Base-by-base conservation (phyloP, 768 basidiomycete species). In the Lactarius hatsudake region DNA sequence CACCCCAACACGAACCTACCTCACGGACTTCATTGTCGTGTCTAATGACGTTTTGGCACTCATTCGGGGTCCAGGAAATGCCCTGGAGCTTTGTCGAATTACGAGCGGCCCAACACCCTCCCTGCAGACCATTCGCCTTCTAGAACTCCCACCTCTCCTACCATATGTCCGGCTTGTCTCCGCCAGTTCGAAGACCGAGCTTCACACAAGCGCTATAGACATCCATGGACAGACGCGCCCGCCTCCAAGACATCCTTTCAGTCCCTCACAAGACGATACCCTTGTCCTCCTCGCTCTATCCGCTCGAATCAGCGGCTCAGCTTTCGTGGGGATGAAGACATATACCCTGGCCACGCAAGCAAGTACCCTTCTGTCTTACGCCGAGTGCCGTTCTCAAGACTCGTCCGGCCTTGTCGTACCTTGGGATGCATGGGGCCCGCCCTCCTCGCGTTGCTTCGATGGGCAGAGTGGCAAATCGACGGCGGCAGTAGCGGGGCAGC, bases 11-110 rank as follows among this genome's bases (percentile, higher is more conserved):
- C 40, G 61, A 26, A 43, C 48, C 17, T 53, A 58, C 36, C 62
- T 63, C 51, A 67, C 53, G 13, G 58, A 63, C 32, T 45, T 56
- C 42, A 10, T 60, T 23, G 58, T 59, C 9, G 34, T 64, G 2
- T 67, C 66, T 18, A 38, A 63, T 15, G 40, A 59, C 23, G 23
- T 42, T 18, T 17, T 67, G 17, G 66, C 40, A 2, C 66, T 67
- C 66, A 26, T 59, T 36, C 54, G 17, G 5, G 40, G 30, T 38
- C 7, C 43, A 28, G 61, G 17, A 12, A 67, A 67, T 34, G 48
- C 56, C 62, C 23, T 67, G 18, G 61, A 59, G 23, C 57, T 63
- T 34, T 63, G 57, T 23, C 20, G 32, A n/a, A 2, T 67, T 1
- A 28, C n/a, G 2, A 28, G 36, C 18, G 38, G 18, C 23, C 26